A percentile compares a stretch with the other conserved stretches of the same genome.
Evolutionary conservation across 2,329 filamentous ascomycete genomes (phyloP).

Genomic region (Botrytis hyacinthi): DNA sequence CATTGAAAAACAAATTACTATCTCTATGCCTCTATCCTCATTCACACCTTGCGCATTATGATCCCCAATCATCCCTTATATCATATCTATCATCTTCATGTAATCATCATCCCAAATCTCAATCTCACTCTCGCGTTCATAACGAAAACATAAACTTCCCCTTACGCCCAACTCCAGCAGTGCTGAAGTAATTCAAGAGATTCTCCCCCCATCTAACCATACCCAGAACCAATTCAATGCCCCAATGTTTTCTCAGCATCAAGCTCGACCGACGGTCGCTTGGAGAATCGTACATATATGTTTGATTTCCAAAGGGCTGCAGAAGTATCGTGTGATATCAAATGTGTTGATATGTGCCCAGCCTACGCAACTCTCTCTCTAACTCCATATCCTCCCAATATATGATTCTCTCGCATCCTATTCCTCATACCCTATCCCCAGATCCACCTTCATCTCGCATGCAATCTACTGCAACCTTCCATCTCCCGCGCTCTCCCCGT

Average conservation of each 20-base stretch:
- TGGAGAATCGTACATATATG: not conserved
- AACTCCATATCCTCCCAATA: not conserved
- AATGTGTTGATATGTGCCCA: not conserved
- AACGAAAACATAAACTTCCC: not conserved
- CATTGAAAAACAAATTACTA: not conserved
- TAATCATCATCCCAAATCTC: not conserved
- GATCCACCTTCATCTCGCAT: not conserved
- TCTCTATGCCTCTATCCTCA: not conserved
- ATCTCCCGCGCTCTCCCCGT: not conserved
- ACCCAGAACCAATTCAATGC: not conserved
- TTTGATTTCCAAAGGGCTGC: not conserved
- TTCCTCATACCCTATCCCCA: rapidly evolving
- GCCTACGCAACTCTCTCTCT: not conserved
- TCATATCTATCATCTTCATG: not conserved
- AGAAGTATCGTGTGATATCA: rapidly evolving
- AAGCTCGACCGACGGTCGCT: not conserved
- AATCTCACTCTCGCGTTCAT: not conserved
- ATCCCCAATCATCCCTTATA: not conserved
- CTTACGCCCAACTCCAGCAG: not conserved
- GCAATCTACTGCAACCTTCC: not conserved
- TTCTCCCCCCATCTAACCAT: not conserved
- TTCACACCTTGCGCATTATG: not conserved
- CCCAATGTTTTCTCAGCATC: too few species aligned
- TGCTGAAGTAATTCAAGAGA: not conserved
- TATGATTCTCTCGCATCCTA: not conserved